Percentiles rank a stretch among this genome's conserved stretches.
phyloP scores from a whole-genome alignment of 177 flowering plant genomes.

The Vitis hybrid region DNA sequence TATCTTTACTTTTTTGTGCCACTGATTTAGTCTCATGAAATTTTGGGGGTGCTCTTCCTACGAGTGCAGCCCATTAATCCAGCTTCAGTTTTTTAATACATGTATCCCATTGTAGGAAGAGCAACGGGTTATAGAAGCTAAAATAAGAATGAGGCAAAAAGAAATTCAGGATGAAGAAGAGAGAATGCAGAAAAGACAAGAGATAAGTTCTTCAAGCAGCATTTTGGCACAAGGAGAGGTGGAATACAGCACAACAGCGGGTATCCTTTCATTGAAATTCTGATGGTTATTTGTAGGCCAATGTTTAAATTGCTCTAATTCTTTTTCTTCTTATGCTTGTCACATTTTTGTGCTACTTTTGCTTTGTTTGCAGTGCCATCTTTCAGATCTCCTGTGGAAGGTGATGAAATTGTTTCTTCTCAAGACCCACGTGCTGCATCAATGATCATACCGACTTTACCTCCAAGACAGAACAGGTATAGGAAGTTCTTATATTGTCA shows the following conservation, averaged over 20 bases:
- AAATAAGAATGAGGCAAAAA: conserved; percentile 87
- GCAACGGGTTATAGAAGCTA: conserved; percentile 96
- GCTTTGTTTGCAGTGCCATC: conserved; percentile 41
- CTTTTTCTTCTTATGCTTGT: neutral
- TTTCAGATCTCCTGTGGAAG: conserved; percentile 36
- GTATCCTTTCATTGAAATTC: conserved; percentile 26
- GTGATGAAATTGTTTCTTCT: conserved; percentile 52
- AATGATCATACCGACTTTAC: conserved; percentile 36
- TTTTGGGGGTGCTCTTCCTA: neutral
- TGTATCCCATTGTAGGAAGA: conserved; percentile 63
- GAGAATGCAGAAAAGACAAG: conserved; percentile 60
- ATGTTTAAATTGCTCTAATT: conserved; percentile 1
- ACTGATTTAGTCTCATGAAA: neutral
- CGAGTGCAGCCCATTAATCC: too few species aligned
- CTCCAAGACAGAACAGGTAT: conserved; percentile 58
- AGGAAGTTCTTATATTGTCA: neutral
- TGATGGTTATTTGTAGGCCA: neutral
- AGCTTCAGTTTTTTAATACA: conserved; percentile 4
- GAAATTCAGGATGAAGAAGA: conserved; percentile 90
- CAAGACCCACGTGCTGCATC: conserved; percentile 34
- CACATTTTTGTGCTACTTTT: conserved; percentile 1
- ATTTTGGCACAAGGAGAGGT: conserved; percentile 33
- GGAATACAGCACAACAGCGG: conserved; percentile 53
- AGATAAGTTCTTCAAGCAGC: conserved; percentile 48
- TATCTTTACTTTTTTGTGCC: neutral